Evolutionary conservation across 2,329 filamentous ascomycete genomes (phyloP).

Genomic region (Coniosporium tulheliwenetii): DNA sequence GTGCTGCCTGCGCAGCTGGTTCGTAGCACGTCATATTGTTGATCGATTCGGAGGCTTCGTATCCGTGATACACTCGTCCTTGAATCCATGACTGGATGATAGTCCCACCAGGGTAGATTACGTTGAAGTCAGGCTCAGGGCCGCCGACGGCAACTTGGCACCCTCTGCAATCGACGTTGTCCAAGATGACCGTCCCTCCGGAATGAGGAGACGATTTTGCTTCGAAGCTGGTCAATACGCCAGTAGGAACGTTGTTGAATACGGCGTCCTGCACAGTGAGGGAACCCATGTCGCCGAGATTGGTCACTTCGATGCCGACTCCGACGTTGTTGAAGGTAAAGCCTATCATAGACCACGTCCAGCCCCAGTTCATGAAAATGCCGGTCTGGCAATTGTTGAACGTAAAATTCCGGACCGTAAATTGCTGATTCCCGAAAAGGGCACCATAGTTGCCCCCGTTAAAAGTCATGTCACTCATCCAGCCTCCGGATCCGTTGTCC

Average conservation of each 20-base stretch:
- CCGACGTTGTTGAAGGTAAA: conserved; percentile 40
- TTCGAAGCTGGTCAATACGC: conserved; percentile 52
- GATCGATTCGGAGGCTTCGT: conserved; percentile 14
- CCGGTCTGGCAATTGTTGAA: conserved; percentile 75
- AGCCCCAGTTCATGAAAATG: conserved; percentile 85
- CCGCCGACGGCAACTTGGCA: conserved; percentile 47
- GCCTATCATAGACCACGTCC: conserved; percentile 70
- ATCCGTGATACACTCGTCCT: conserved; percentile 48
- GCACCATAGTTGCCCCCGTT: conserved; percentile 66
- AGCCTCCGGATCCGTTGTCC: conserved; percentile 52
- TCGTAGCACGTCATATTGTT: conserved; percentile 13
- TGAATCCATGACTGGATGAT: conserved; percentile 54
- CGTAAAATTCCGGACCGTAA: conserved; percentile 66
- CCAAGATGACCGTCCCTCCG: conserved; percentile 60
- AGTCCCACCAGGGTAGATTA: conserved; percentile 49
- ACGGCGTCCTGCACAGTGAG: conserved; percentile 56
- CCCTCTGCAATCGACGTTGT: conserved; percentile 61
- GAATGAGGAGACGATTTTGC: conserved; percentile 40
- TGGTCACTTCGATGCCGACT: conserved; percentile 66
- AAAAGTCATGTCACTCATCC: conserved; percentile 67
- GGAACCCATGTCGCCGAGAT: conserved; percentile 37
- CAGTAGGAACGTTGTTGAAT: conserved; percentile 52
- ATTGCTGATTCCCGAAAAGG: conserved; percentile 77
- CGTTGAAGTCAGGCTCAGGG: conserved; percentile 27
- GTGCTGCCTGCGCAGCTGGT: conserved; percentile 9